These are phyloP conservation scores for Phlyctochytrium planicorne DNA, from an alignment of 192 early-diverging fungal genomes.

Conservation along the genomic window DNA sequence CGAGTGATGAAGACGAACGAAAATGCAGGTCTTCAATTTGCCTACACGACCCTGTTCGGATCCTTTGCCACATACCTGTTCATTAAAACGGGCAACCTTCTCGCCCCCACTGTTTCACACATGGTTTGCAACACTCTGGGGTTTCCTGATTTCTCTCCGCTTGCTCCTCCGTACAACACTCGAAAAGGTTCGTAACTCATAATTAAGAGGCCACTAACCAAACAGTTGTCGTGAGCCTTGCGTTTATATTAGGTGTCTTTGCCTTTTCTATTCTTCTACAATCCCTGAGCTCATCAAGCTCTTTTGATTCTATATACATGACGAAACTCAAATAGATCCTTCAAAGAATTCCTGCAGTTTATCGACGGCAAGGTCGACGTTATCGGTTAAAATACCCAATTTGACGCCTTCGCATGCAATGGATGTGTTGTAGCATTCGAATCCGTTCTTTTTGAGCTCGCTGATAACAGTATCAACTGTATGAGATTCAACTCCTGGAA, in stretches of 20 bases:
- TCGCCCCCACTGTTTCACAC: slow-evolving; percentile 58
- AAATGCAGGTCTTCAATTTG: slow-evolving; percentile 58
- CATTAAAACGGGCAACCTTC: slow-evolving; percentile 55
- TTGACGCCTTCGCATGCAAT: slow-evolving; percentile 50
- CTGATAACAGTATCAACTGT: slow-evolving; percentile 40
- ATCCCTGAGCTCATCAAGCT: no score
- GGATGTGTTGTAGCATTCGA: slow-evolving; percentile 66
- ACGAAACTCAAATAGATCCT: no score
- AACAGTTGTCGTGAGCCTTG: no score
- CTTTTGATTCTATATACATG: no score
- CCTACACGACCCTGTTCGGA: slow-evolving; percentile 77
- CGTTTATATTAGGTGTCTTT: no score
- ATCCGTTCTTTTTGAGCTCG: slow-evolving; percentile 60
- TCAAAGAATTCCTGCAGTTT: no score
- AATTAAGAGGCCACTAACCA: no score
- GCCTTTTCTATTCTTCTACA: no score
- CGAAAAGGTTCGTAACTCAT: slow-evolving; percentile 28
- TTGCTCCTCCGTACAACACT: slow-evolving; percentile 5
- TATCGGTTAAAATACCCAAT: no score
- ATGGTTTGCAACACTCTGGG: slow-evolving; percentile 77
- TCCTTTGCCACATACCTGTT: slow-evolving; percentile 73
- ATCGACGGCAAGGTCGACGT: no score
- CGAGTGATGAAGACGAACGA: background rate
- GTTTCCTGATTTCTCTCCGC: slow-evolving; percentile 59
- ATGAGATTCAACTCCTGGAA: slow-evolving; percentile 7